Conservation (phyloP, 345 rosid genomes). For the Clausena lansium region DNA sequence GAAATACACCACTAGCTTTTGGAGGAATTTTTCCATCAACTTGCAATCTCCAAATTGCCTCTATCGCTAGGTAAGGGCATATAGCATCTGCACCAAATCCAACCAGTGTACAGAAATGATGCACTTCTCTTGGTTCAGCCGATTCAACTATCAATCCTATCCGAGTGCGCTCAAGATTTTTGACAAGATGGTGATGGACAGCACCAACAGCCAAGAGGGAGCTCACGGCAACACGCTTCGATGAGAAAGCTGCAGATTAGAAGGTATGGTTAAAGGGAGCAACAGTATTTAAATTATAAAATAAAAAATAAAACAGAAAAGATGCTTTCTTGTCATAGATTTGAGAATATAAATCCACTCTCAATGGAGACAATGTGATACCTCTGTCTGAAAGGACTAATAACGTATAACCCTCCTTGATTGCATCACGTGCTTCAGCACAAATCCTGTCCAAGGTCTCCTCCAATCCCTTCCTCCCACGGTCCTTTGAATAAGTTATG, state of each 20-base stretch:
- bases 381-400: constrained; percentile 98
- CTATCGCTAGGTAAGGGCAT: constrained; percentile 89
- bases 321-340: neutral
- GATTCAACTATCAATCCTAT: constrained; percentile 93
- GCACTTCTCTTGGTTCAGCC: constrained; percentile 99
- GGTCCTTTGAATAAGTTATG: constrained; percentile 72
- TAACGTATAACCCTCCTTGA: constrained; percentile 76
- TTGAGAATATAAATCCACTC: neutral
- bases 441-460: constrained; percentile 87
- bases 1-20: constrained; percentile 75
- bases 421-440: constrained; percentile 83
- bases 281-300: neutral
- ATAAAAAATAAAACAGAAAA: neutral
- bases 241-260: constrained; percentile 63
- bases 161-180: constrained; percentile 83
- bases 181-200: constrained; percentile 93
- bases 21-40: constrained; percentile 96
- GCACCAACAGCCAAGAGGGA: constrained; percentile 99
- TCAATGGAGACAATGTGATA: constrained; percentile 23
- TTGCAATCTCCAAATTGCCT: constrained; percentile 85
- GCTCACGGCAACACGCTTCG: constrained; percentile 82
- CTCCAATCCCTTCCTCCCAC: constrained; percentile 89
- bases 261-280: neutral
- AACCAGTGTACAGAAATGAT: constrained; percentile 95
- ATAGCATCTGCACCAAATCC: constrained; percentile 99